Base-by-base conservation (phyloP, 257 asterid genomes). In the Fraxinus anomala region DNA sequence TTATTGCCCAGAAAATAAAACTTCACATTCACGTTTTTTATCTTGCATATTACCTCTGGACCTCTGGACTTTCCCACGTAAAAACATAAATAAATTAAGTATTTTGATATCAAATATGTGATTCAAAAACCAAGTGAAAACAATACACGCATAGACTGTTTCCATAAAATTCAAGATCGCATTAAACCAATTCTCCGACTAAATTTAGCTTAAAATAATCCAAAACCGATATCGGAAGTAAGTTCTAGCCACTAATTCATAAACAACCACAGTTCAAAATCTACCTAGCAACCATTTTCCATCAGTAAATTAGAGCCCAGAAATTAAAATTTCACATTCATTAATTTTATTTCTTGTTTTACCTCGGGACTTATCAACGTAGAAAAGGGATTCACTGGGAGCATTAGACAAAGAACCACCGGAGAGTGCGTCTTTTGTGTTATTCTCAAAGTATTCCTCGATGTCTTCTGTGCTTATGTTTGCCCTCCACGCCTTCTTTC, bases 401-500 rank as follows among this genome's bases (percentile, higher is more conserved):
- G 80, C 88, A 37, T 87, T 83, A 16, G 97, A 91, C 76, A 93
- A 86, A 73, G 99, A 91, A 36, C 98, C 90, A 30, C 98, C 99
- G 14, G 98, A 90, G 82, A 93, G 98, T 63, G 97, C 98, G 70
- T 96, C 98, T 81, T 93, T 93, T 0, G 96, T 96, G 36, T 97
- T 82, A 61, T 93, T 93, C 61, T 96, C 99, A 37, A 84, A 93
- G 85, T 73, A 96, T 40, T 96, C 97, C 61, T 96, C 97, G 23
- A 96, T 76, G 21, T 96, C 98, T 72, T 89, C 92, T 0, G 97
- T 91, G 89, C 93, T 93, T 12, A 96, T 96, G 82, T 93, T 96
- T 37, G 97, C 97, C 75, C 98, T 92, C 99, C 99, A 96, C 70
- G 77, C 97, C 86, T 96, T 96, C 88, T 96, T 96, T 31, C 99